Percentiles rank a stretch among this genome's conserved stretches.
phyloP scores from a whole-genome alignment of 2,329 filamentous ascomycete genomes.

The Lasiodiplodia sp. region DNA sequence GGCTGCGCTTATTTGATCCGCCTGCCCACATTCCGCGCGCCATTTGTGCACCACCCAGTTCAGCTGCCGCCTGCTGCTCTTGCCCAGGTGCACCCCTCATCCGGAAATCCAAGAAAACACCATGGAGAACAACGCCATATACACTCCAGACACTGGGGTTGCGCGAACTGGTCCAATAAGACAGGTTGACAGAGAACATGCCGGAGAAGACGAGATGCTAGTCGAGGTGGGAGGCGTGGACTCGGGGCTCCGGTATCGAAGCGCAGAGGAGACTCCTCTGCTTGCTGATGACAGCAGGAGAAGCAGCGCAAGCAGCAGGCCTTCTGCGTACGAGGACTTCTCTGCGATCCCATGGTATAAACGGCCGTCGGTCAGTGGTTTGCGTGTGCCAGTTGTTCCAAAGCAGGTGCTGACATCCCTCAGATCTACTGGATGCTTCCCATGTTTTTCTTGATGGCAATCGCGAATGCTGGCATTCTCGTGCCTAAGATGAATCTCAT shows the following conservation, averaged over 20 bases:
- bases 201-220: slow-evolving; percentile 48
- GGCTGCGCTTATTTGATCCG: slow-evolving; percentile 17
- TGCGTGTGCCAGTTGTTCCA: neutral
- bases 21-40: slow-evolving; percentile 10
- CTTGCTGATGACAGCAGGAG: slow-evolving; percentile 8
- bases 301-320: slow-evolving; percentile 23
- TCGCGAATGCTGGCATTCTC: slow-evolving; percentile 84
- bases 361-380: slow-evolving; percentile 62
- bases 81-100: neutral
- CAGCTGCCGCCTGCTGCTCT: neutral
- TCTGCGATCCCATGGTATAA: slow-evolving; percentile 68
- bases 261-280: slow-evolving; percentile 21
- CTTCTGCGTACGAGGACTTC: slow-evolving; percentile 58
- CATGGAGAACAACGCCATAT: slow-evolving; percentile 39
- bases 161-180: slow-evolving; percentile 26
- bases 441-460: slow-evolving; percentile 80
- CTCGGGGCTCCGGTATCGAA: slow-evolving; percentile 9
- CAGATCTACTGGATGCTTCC: slow-evolving; percentile 82
- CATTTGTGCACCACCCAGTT: neutral
- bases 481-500: slow-evolving; percentile 91
- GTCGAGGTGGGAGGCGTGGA: slow-evolving; percentile 59
- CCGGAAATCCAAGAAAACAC: neutral
- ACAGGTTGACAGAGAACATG: slow-evolving; percentile 30
- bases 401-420: slow-evolving; percentile 3
- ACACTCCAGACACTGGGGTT: slow-evolving; percentile 43